phyloP scores from a whole-genome alignment of 805 yeast species.

The Kodamaea fukazawae region DNA sequence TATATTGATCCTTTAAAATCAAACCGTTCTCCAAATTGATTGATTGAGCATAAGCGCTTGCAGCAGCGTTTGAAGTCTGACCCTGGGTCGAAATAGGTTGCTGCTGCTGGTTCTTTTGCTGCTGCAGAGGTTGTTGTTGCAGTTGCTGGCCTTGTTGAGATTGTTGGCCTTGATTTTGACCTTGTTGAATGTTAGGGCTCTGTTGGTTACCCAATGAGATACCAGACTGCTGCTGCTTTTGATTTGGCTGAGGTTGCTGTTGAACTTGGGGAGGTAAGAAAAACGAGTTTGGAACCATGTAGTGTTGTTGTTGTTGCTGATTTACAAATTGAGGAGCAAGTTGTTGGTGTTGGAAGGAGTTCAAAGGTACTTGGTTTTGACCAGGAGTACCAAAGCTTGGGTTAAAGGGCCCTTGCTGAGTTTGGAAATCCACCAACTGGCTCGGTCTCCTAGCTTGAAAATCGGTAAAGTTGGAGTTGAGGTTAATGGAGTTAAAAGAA shows the following conservation, averaged over 20 bases:
- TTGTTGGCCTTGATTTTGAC: conserved; percentile 8
- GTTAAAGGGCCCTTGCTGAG: conserved; percentile 10
- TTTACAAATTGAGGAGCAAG: conserved; percentile 7
- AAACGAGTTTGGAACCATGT: conserved; percentile 6
- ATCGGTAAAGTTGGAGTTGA: conserved; percentile 34
- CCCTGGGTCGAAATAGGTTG: not conserved
- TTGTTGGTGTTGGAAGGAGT: conserved; percentile 10
- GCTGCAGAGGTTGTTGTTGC: conserved; percentile 14
- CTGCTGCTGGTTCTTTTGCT: conserved; percentile 8
- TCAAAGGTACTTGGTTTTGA: conserved; percentile 6
- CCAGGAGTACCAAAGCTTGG: conserved; percentile 3
- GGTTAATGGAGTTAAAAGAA: conserved; percentile 27
- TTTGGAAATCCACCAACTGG: conserved; percentile 34
- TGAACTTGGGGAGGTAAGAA: conserved; percentile 14
- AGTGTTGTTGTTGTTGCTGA: conserved; percentile 7
- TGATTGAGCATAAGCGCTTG: conserved; percentile 11
- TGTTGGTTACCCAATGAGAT: too few relatives aligned
- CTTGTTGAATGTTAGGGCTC: conserved; percentile 11
- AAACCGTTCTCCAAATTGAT: conserved; percentile 62
- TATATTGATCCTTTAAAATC: conserved; percentile 51
- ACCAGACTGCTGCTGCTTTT: conserved; percentile 3
- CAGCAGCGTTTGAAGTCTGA: not conserved
- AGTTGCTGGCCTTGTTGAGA: conserved; percentile 12
- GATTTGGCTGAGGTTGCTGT: conserved; percentile 7
- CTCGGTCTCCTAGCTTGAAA: conserved; percentile 44